Base-by-base conservation (phyloP, 1,284 basidiomycete species). In the Takashimella tepidaria region DNA sequence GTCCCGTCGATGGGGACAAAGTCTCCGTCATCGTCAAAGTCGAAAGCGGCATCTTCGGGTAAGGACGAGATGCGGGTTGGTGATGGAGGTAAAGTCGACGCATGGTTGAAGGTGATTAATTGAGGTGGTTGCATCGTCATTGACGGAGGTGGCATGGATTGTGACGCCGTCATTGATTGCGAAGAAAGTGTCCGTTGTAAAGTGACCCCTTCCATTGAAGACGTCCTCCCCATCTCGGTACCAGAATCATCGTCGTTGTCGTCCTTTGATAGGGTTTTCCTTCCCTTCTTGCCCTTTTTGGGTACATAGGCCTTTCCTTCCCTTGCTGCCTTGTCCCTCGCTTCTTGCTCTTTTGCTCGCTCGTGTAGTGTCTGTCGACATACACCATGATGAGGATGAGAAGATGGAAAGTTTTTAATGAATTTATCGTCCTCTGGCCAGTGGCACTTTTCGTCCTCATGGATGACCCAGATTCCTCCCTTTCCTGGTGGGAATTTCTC, bases 381-480 rank as follows among this genome's bases (percentile, higher is more conserved):
- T 16, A 58, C 55, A 0, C 56, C 61, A 46, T 72, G 66, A 50
- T 74, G 72, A 22, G 68, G 65, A 48, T 74, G 70, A 0, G 53
- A 57, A 1, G 64, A 47, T 0, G 69, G 70, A 37, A 74, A 72
- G 51, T 70, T 74, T 56, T 74, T 74, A 65, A 72, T 72, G 45
- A 74, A 74, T 57, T 72, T 72, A 61, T 69, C 66, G 45, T 69
- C 68, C 2, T 66, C 59, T 3, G 68, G 70, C 69, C 68, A 76
- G 52, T 71, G 67, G 49, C 66, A 64, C 58, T 70, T 73, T 57
- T 70, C 73, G 11, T 65, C 67, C 21, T 70, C 69, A 31, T 72
- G 68, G 26, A 77, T 75, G 47, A 75, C 68, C 75, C 75, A 76
- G 48, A 75, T 73, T 19, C 71, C 71, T 11, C 75, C 75, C 44